Base-by-base conservation (phyloP, 2,329 filamentous ascomycete species). In the Nemania serpens region DNA sequence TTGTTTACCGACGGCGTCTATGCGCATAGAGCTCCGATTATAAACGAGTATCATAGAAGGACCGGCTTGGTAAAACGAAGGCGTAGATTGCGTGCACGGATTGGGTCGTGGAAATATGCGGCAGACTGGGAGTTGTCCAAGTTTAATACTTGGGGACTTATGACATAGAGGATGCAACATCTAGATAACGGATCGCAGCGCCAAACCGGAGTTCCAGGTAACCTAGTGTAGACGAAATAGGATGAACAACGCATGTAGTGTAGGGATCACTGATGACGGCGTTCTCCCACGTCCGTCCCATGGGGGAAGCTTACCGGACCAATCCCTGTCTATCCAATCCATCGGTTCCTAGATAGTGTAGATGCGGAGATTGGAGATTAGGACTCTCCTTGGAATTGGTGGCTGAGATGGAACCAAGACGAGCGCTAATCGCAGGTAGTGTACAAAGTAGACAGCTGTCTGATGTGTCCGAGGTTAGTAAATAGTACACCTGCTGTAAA, bases 261-360 rank as follows among this genome's bases (percentile, higher is more conserved):
- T 29, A 29, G 25, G 25, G 42, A 47, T 55, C 49, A 36, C 47
- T 49, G 51, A 59, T 62, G 60, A 62, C 56, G 60, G 29, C 22
- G 25, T 36, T 42, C 34, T 53, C 33, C 29, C 41, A 7, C n/a
- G 47, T 39, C 22, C 10, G 25, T 29, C 7, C 7, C 39, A 43
- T 36, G 18, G 18, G 45, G 37, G 22, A 51, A 22, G 36, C 55
- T 62, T 59, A 52, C 55, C 59, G 37, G 46, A 46, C 33, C 13
- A 10, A 62, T 59, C 60, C 60, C 51, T 53, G 60, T 52, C 36
- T 53, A n/a, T 17, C 49, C 42, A 58, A 59, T 47, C 25, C 50
- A 37, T 45, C 36, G 13, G 48, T 41, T 29, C n/a, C 25, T 29
- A 29, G 4, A 29, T 7, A n/a, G n/a, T 51, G 50, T 29, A 51